phyloP scores from a whole-genome alignment of 2,329 filamentous ascomycete genomes.

The Simplicillium sp. region DNA sequence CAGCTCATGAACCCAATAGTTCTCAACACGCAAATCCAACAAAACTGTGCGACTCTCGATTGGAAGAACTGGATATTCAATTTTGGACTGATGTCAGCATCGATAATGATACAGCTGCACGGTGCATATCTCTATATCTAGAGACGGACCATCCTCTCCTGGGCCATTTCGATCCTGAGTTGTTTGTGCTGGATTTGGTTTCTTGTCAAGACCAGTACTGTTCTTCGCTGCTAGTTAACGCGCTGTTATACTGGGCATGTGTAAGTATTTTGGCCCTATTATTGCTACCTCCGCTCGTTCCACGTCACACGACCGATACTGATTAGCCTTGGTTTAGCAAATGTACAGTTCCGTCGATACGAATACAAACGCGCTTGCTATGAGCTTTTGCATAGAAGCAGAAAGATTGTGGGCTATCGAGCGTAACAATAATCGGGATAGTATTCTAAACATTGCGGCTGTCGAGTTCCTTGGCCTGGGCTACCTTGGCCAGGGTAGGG shows the following conservation, averaged over 20 bases:
- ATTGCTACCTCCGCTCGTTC: background rate
- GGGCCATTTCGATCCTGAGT: slow-evolving; percentile 20
- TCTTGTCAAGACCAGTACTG: slow-evolving; percentile 15
- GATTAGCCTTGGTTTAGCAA: slow-evolving; percentile 15
- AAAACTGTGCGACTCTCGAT: slow-evolving; percentile 16
- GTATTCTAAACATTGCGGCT: slow-evolving; percentile 18
- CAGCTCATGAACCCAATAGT: no score
- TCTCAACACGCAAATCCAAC: background rate
- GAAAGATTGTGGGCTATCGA: slow-evolving; percentile 15
- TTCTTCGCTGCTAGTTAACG: slow-evolving; percentile 22
- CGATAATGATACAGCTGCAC: slow-evolving; percentile 17
- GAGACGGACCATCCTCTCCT: slow-evolving; percentile 28
- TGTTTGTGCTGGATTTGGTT: slow-evolving; percentile 23
- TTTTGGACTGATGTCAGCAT: slow-evolving; percentile 22
- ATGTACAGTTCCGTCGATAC: slow-evolving; percentile 23
- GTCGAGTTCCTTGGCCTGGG: slow-evolving; percentile 22
- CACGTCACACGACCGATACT: no score
- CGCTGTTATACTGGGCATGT: slow-evolving; percentile 23
- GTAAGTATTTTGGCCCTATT: slow-evolving; percentile 15
- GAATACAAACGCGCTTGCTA: slow-evolving; percentile 8
- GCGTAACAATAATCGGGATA: slow-evolving; percentile 8
- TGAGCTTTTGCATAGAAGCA: slow-evolving; percentile 16
- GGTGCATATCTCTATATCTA: slow-evolving; percentile 23
- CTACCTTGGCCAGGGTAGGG: slow-evolving; percentile 22
- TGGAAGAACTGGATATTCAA: slow-evolving; percentile 16